Evolutionary conservation across 441 rosid genomes (phyloP).

Genomic region (Erodium trifolium): DNA sequence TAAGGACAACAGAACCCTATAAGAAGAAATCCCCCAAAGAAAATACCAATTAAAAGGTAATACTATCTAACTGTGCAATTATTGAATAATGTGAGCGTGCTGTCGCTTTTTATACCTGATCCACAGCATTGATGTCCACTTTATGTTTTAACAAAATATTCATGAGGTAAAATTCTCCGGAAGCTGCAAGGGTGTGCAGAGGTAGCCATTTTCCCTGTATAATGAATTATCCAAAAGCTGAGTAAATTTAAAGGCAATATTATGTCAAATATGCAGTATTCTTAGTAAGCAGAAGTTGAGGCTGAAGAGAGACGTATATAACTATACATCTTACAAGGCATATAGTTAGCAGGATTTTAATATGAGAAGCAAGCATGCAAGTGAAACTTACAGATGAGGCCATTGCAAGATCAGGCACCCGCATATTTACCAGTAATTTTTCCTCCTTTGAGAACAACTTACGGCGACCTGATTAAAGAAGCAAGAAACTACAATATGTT

Average conservation of each 20-base stretch:
- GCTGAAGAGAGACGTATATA: neutral
- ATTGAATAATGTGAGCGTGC: constrained; percentile 1
- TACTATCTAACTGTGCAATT: neutral
- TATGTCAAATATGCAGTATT: neutral
- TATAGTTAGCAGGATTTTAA: neutral
- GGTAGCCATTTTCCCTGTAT: constrained; percentile 79
- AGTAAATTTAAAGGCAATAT: constrained; percentile 5
- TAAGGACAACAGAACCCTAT: neutral
- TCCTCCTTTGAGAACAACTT: constrained; percentile 73
- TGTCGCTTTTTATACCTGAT: constrained; percentile 37
- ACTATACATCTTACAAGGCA: neutral
- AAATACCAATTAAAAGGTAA: constrained; percentile 5
- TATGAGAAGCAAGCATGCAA: neutral
- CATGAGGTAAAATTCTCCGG: constrained; percentile 74
- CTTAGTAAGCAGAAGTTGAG: neutral
- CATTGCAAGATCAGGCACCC: constrained; percentile 51
- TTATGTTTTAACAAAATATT: constrained; percentile 66
- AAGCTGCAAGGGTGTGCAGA: constrained; percentile 75
- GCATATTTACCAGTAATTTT: constrained; percentile 59
- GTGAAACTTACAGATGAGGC: constrained; percentile 68
- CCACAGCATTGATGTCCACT: constrained; percentile 68
- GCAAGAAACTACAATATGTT: neutral
- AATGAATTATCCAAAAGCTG: constrained; percentile 14
- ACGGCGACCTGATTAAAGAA: constrained; percentile 38
- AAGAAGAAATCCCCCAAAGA: neutral